A percentile compares a stretch with the other conserved stretches of the same genome.
These are phyloP conservation scores for Beauveria australis DNA, from an alignment of 2,329 filamentous ascomycete species.

Conservation along the genomic window DNA sequence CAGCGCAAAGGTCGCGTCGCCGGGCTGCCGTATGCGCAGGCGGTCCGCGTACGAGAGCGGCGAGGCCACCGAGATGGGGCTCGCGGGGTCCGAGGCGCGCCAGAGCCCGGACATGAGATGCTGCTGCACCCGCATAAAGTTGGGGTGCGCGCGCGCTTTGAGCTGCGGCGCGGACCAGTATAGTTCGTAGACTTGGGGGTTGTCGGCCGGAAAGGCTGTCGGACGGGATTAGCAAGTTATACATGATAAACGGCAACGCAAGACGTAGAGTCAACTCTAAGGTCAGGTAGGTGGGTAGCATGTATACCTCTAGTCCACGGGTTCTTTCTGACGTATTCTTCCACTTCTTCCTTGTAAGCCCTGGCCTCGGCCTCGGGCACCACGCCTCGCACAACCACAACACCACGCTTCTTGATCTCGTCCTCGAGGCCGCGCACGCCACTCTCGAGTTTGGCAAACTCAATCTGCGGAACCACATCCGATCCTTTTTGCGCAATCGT, in stretches of 20 bases:
- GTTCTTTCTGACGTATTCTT: conserved; percentile 58
- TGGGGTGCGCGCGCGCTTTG: conserved; percentile 57
- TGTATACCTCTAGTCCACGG: conserved; percentile 44
- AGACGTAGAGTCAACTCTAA: background rate
- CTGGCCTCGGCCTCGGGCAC: conserved; percentile 55
- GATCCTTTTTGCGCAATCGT: conserved; percentile 36
- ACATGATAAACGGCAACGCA: no score
- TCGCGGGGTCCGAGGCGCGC: conserved; percentile 41
- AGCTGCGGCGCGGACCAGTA: conserved; percentile 68
- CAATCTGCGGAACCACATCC: conserved; percentile 43
- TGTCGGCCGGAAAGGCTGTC: conserved; percentile 54
- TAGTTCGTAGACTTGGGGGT: conserved; percentile 65
- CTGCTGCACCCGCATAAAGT: conserved; percentile 51
- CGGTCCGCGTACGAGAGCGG: conserved; percentile 64
- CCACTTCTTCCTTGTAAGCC: conserved; percentile 54
- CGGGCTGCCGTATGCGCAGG: conserved; percentile 62
- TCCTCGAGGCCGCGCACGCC: conserved; percentile 28
- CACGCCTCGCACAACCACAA: conserved; percentile 57
- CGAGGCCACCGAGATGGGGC: conserved; percentile 41
- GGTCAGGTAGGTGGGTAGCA: background rate
- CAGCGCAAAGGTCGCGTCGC: conserved; percentile 61
- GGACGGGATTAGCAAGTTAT: background rate
- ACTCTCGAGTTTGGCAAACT: conserved; percentile 36
- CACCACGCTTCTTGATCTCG: conserved; percentile 54
- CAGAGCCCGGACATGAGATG: conserved; percentile 55